Conservation (phyloP, 345 rosid species). For the Lenwebbia sp. region DNA sequence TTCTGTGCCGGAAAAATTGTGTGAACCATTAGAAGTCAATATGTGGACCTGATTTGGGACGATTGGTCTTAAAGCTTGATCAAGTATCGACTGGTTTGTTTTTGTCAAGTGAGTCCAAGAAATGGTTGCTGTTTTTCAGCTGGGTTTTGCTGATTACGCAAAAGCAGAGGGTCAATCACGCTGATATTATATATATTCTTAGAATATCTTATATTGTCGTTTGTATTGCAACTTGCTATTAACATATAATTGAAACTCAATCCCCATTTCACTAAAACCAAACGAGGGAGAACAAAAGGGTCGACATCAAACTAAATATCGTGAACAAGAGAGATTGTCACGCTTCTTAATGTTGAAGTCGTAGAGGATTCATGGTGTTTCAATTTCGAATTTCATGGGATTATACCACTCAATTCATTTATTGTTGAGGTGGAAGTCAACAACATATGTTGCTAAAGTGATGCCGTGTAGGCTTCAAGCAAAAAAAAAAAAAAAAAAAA, state of each 20-base stretch:
- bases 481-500: too few species aligned
- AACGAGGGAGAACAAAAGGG: neutral
- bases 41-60: neutral
- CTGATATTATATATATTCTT: neutral
- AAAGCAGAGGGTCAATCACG: neutral
- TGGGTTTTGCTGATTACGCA: neutral
- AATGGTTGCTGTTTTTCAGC: neutral
- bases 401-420: too few species aligned
- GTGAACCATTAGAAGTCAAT: neutral
- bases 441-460: too few species aligned
- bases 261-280: neutral
- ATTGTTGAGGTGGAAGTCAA: too few species aligned
- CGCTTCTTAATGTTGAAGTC: neutral
- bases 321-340: neutral
- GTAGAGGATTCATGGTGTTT: neutral
- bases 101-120: neutral
- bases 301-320: neutral
- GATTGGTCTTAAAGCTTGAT: neutral
- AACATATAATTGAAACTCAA: neutral
- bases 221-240: neutral
- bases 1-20: neutral
- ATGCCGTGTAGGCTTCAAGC: too few species aligned
- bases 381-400: neutral
- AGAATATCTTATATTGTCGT: neutral
- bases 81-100: neutral